phyloP scores from a whole-genome alignment of 768 basidiomycete species.

The Vararia minispora region DNA sequence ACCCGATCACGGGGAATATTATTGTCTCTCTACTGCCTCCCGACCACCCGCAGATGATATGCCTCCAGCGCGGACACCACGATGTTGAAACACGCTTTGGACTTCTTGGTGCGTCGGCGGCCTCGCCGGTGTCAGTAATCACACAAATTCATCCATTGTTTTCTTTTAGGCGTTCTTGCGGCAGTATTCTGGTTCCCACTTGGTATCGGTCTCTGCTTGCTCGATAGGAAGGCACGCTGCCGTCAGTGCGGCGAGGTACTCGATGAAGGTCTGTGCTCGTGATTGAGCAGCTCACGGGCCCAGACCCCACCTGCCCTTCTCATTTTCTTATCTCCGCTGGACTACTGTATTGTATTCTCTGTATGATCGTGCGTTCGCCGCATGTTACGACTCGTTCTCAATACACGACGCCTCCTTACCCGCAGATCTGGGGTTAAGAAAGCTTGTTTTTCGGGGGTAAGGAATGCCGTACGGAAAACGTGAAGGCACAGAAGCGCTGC shows the following conservation, averaged over 20 bases:
- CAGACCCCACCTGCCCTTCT: no score
- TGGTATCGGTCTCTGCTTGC: slow-evolving; percentile 65
- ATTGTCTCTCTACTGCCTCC: slow-evolving; percentile 61
- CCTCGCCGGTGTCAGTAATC: neutral
- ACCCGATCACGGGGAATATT: slow-evolving; percentile 29
- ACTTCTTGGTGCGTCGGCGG: slow-evolving; percentile 46
- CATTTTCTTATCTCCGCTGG: no score
- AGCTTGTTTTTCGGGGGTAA: no score
- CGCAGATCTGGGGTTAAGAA: no score
- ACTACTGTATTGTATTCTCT: no score
- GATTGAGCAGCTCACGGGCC: no score
- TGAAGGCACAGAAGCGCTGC: no score
- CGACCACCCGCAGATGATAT: slow-evolving; percentile 74
- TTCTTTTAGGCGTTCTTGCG: slow-evolving; percentile 53
- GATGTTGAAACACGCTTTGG: slow-evolving; percentile 53
- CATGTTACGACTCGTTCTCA: no score
- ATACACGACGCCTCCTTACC: no score
- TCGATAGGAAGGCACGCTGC: slow-evolving; percentile 65
- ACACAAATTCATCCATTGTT: neutral
- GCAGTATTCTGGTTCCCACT: slow-evolving; percentile 83
- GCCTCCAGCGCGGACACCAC: slow-evolving; percentile 70
- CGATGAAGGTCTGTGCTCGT: slow-evolving; percentile 22
- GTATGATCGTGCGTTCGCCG: no score
- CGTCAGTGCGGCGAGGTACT: slow-evolving; percentile 31
- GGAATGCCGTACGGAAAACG: no score